Evolutionary conservation across 257 asterid species (phyloP).

Genomic region (Penstemon barbatus): DNA sequence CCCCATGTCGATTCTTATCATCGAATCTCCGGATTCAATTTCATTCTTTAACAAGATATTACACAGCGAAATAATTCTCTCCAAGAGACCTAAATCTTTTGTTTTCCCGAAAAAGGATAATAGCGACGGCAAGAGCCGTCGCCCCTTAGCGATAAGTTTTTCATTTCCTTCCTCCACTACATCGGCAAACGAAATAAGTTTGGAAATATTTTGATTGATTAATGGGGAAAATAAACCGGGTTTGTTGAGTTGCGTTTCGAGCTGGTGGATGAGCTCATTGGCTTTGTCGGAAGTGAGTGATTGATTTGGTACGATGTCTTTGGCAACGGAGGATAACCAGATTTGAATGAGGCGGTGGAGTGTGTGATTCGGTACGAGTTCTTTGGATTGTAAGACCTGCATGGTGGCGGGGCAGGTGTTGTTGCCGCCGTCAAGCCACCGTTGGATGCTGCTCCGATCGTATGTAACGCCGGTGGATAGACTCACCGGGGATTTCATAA

Average conservation of each 20-base stretch:
- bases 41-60: slow-evolving; percentile 29
- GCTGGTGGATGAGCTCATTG: slow-evolving; percentile 39
- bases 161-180: slow-evolving; percentile 42
- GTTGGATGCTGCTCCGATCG: slow-evolving; percentile 75
- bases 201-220: slow-evolving; percentile 24
- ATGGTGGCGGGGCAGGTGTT: slow-evolving; percentile 95
- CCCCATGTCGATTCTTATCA: background rate
- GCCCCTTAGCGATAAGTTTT: slow-evolving; percentile 27
- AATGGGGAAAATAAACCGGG: background rate
- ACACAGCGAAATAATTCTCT: slow-evolving; percentile 40
- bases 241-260: slow-evolving; percentile 32
- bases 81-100: slow-evolving; percentile 31
- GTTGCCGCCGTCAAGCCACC: slow-evolving; percentile 85
- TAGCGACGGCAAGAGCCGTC: slow-evolving; percentile 35
- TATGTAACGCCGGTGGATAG: slow-evolving; percentile 87
- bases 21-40: background rate
- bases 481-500: slow-evolving; percentile 87
- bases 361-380: slow-evolving; percentile 72
- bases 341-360: slow-evolving; percentile 72
- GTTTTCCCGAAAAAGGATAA: slow-evolving; percentile 15
- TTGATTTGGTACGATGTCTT: slow-evolving; percentile 11
- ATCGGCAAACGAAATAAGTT: slow-evolving; percentile 44
- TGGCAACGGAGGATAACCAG: slow-evolving; percentile 43
- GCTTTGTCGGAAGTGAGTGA: slow-evolving; percentile 37
- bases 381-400: slow-evolving; percentile 62